Conservation (phyloP, 176 grass and related monocot species). For the Lolium perenne region DNA sequence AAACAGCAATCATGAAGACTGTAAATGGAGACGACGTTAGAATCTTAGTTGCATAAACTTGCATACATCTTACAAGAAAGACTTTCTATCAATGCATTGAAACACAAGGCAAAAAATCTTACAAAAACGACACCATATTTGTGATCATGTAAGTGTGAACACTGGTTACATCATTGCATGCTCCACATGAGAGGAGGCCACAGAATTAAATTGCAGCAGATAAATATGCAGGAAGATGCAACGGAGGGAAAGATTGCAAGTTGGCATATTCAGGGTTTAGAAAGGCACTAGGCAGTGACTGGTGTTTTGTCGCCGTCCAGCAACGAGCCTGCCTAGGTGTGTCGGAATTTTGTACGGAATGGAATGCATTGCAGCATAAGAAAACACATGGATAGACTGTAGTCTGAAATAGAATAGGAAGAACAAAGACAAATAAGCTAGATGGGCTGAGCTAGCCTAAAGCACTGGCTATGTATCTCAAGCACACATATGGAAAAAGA, state of each 20-base stretch:
- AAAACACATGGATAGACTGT: neutral
- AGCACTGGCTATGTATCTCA: neutral
- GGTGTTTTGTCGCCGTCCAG: neutral
- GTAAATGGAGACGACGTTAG: neutral
- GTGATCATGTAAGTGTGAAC: neutral
- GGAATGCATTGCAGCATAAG: neutral
- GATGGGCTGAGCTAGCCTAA: neutral
- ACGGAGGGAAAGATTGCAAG: neutral
- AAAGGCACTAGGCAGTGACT: neutral
- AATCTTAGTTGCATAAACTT: neutral
- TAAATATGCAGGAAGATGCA: neutral
- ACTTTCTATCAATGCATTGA: too few relatives aligned
- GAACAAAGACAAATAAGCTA: neutral
- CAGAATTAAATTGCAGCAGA: neutral
- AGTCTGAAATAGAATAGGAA: neutral
- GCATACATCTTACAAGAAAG: neutral
- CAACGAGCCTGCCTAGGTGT: neutral
- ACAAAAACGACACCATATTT: neutral
- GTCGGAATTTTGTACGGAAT: neutral
- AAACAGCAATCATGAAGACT: slow-evolving; percentile 1
- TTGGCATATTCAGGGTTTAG: slow-evolving; percentile 2
- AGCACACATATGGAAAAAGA: neutral
- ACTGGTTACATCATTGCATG: slow-evolving; percentile 19
- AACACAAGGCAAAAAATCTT: neutral
- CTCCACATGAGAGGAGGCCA: neutral